A percentile compares a stretch with the other conserved stretches of the same genome.
These are phyloP conservation scores for Sequoia sempervirens DNA, from an alignment of 75 land plant species.

Conservation along the genomic window DNA sequence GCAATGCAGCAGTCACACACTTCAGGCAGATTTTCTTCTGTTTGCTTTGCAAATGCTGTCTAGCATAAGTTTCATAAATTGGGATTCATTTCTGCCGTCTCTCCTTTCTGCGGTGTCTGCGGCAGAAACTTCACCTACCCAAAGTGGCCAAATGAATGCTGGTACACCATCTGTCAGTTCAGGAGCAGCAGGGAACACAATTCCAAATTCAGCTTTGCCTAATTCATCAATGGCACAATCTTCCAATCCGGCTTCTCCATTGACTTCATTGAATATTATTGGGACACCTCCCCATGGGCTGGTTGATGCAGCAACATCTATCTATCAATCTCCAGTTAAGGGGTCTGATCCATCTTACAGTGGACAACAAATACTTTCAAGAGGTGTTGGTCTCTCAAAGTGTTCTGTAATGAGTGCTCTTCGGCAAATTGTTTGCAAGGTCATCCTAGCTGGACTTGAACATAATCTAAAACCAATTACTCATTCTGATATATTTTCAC, in stretches of 20 bases:
- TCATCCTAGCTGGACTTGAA: conserved; percentile 67
- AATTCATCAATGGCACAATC: conserved; percentile 45
- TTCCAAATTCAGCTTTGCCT: conserved; percentile 23
- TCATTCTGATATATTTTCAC: conserved; percentile 65
- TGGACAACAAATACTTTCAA: conserved; percentile 22
- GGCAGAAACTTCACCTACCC: conserved; percentile 44
- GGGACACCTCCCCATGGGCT: conserved; percentile 78
- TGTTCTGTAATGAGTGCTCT: conserved; percentile 50
- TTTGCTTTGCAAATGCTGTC: conserved; percentile 71
- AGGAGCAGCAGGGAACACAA: conserved; percentile 20
- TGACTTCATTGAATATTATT: conserved; percentile 48
- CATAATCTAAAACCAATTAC: conserved; percentile 79
- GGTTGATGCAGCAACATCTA: conserved; percentile 40
- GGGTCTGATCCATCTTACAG: conserved; percentile 28
- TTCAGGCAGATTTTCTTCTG: conserved; percentile 83
- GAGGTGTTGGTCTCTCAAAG: conserved; percentile 18
- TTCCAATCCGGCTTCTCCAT: conserved; percentile 76
- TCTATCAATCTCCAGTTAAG: conserved; percentile 57
- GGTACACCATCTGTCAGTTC: conserved; percentile 22
- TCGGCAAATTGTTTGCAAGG: conserved; percentile 81
- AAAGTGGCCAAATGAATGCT: conserved; percentile 26
- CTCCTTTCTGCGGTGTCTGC: conserved; percentile 64
- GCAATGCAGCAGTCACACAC: conserved; percentile 82
- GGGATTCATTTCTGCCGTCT: conserved; percentile 85
- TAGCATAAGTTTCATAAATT: conserved; percentile 61